Evolutionary conservation across 2,329 filamentous ascomycete genomes (phyloP), one percentile per base, ranked within the genome.

Genomic region (Fusarium torulosum): DNA sequence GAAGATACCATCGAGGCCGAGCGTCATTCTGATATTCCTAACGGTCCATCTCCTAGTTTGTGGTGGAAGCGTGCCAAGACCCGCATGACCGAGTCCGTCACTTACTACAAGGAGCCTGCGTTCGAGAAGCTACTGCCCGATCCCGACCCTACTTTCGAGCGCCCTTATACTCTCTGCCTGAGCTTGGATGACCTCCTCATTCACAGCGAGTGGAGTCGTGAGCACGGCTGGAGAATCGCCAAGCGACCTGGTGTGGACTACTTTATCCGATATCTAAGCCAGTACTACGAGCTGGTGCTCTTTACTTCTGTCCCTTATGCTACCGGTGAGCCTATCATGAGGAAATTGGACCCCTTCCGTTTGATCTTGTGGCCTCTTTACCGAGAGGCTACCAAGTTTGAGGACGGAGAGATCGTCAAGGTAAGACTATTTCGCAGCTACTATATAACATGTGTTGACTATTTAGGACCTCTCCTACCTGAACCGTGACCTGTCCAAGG

Each of bases 181-280:
- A 96, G 92, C 77, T 82, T 99, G 74, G 96, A 99, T 78, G 95
- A 99, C 78, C 86, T 99, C 73, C 86, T 99, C 53, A 89, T 99
- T 29, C 95, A 97, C 81, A 97, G 92, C 75, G 93, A 97, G 77
- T 99, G 96, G 96, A 88, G 89, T 23, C 88, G 95, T 58, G 93
- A 98, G 77, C 91, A 97, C 76, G 96, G 96, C 60, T 99, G 96
- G 94, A 89, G 95, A 71, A 86, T 96, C 64, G 96, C 96, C 27
- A 99, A 99, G 83, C 88, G 96, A 49, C 96, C 96, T 35, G 96
- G 96, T 44, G 88, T 96, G 64, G 96, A 99, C 81, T 99, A 99
- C 83, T 99, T 99, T 83, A 83, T 99, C 67, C 92, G 93, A 75
- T 99, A 99, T 79, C 86, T 99, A 47, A 95, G 92, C 80, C 94